These are phyloP conservation scores for Plasmodium gallinaceum DNA, from an alignment of 169 alveolate genomes.

Conservation along the genomic window DNA sequence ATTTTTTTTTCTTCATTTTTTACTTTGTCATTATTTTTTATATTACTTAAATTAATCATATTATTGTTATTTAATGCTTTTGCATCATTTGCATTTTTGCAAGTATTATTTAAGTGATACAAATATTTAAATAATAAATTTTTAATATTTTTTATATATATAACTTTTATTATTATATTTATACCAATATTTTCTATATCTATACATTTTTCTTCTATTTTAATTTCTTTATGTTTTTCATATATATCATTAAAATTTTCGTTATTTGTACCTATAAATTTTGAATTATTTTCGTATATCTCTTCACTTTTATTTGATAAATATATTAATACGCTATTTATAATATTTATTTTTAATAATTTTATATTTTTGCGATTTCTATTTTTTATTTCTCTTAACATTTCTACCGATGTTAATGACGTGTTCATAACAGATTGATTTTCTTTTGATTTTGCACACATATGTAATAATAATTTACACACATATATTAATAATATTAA, in stretches of 20 bases:
- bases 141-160: conserved; percentile 48
- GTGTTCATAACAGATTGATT: conserved; percentile 10
- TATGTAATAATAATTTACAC: conserved; percentile 25
- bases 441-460: conserved; percentile 14
- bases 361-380: conserved; percentile 55
- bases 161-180: conserved; percentile 65
- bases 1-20: conserved; percentile 4
- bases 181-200: conserved; percentile 69
- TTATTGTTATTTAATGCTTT: not conserved
- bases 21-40: not conserved
- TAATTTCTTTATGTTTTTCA: conserved; percentile 66
- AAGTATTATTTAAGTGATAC: conserved; percentile 8
- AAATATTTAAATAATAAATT: conserved; percentile 32
- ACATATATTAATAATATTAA: conserved; percentile 36
- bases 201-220: conserved; percentile 40
- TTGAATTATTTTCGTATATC: conserved; percentile 5
- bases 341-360: conserved; percentile 54
- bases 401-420: conserved; percentile 55
- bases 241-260: not conserved
- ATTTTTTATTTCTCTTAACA: conserved; percentile 54
- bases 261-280: not conserved
- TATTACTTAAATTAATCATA: not conserved
- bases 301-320: conserved; percentile 13
- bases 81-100: conserved; percentile 1
- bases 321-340: conserved; percentile 41